These are phyloP conservation scores for Xerocomus nothofagi DNA, from an alignment of 1,284 basidiomycete species.

Conservation along the genomic window DNA sequence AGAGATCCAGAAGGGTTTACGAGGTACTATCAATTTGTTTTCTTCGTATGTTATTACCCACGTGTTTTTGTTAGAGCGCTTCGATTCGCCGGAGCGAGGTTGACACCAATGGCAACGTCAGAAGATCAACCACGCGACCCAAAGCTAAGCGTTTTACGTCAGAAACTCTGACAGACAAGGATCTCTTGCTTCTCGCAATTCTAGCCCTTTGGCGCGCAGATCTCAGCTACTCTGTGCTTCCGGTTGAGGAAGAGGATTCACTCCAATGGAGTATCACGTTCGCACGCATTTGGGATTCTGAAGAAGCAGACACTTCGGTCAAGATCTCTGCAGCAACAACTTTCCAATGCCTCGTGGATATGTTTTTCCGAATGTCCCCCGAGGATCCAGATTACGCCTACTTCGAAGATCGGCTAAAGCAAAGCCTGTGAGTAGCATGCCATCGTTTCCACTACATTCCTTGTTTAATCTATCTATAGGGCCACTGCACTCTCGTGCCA, in stretches of 20 bases:
- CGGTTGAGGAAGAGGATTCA: slow-evolving; percentile 36
- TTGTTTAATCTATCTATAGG: slow-evolving; percentile 36
- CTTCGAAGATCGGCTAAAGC: slow-evolving; percentile 40
- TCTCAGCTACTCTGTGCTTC: slow-evolving; percentile 48
- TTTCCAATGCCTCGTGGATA: slow-evolving; percentile 48
- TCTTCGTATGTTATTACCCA: slow-evolving; percentile 11
- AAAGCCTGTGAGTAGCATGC: slow-evolving; percentile 24
- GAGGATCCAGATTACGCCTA: slow-evolving; percentile 38
- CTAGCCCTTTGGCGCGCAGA: slow-evolving; percentile 66
- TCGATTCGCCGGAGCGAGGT: slow-evolving; percentile 53
- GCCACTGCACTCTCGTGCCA: slow-evolving; percentile 56
- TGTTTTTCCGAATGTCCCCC: slow-evolving; percentile 44
- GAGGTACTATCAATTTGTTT: slow-evolving; percentile 41
- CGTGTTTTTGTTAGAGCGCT: slow-evolving; percentile 40
- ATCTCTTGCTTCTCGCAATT: slow-evolving; percentile 64
- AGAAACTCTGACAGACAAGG: slow-evolving; percentile 62
- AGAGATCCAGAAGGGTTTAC: slow-evolving; percentile 56
- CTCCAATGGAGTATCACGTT: slow-evolving; percentile 47
- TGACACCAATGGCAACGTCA: slow-evolving; percentile 55
- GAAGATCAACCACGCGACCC: slow-evolving; percentile 55
- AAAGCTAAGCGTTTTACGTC: slow-evolving; percentile 56
- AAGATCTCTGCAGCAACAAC: slow-evolving; percentile 58
- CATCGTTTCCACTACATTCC: background rate
- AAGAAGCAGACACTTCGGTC: slow-evolving; percentile 61
- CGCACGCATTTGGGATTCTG: slow-evolving; percentile 58